A percentile compares a stretch with the other conserved stretches of the same genome.
These are phyloP conservation scores for Dictyostelium purpureum DNA, from an alignment of 78 protist species.

Conservation along the genomic window DNA sequence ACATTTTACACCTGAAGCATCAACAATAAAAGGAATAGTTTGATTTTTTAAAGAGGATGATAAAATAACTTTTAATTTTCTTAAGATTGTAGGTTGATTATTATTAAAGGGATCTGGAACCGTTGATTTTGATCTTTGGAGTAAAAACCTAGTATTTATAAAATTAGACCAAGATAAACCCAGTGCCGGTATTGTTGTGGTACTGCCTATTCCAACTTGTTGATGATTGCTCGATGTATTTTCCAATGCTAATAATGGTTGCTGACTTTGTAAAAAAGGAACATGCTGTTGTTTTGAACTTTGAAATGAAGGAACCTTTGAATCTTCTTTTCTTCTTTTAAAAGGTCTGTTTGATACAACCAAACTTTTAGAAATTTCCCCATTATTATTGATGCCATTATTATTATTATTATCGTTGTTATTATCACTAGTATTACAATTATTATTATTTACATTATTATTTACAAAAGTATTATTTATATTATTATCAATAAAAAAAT, in stretches of 20 bases:
- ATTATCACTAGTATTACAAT: neutral
- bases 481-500: slow-evolving; percentile 16
- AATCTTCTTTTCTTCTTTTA: neutral
- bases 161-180: slow-evolving; percentile 72
- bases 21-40: slow-evolving; percentile 4
- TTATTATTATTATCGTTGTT: neutral
- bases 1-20: slow-evolving; percentile 42
- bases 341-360: neutral
- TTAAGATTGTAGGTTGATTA: neutral
- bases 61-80: slow-evolving; percentile 32
- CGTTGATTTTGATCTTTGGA: neutral
- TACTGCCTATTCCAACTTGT: neutral
- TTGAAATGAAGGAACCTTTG: slow-evolving; percentile 35
- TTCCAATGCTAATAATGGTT: neutral
- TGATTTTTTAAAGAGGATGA: slow-evolving; percentile 36
- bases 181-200: slow-evolving; percentile 46
- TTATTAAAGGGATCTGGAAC: neutral
- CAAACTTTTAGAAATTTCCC: too few relatives aligned
- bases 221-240: neutral
- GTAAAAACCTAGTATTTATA: slow-evolving; percentile 45
- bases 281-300: slow-evolving; percentile 42
- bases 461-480: neutral
- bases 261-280: slow-evolving; percentile 8
- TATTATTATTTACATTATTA: neutral
- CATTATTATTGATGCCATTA: neutral